Conservation (phyloP, 192 early-diverging fungal species). For the Phycomyces nitens region DNA sequence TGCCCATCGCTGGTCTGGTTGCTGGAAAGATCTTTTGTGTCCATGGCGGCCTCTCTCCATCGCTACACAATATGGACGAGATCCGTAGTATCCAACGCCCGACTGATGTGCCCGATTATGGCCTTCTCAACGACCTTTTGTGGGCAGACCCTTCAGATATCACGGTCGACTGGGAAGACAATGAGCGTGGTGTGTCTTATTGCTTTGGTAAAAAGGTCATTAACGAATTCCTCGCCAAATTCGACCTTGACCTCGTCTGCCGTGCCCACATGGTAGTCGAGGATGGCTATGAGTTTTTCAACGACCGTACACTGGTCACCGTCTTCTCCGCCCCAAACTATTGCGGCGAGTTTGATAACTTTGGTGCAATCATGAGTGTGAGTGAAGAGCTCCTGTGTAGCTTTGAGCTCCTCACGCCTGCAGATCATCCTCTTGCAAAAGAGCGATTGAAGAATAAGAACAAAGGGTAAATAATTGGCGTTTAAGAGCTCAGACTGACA, state of each 20-base stretch:
- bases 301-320: constrained; percentile 90
- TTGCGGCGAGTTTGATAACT: constrained; percentile 48
- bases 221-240: constrained; percentile 74
- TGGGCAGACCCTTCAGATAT: constrained; percentile 92
- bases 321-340: constrained; percentile 93
- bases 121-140: constrained; percentile 85
- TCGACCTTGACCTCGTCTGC: constrained; percentile 94
- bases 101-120: constrained; percentile 89
- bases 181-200: constrained; percentile 92
- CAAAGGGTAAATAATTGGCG: constrained; percentile 8
- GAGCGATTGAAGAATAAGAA: constrained; percentile 9
- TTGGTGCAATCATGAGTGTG: constrained; percentile 53
- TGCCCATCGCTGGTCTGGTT: constrained; percentile 92
- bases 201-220: constrained; percentile 89
- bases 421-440: constrained; percentile 27
- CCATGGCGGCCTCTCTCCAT: constrained; percentile 89
- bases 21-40: constrained; percentile 94
- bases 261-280: constrained; percentile 97
- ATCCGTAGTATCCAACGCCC: constrained; percentile 79
- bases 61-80: constrained; percentile 78
- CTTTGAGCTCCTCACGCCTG: constrained; percentile 52
- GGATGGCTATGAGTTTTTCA: constrained; percentile 99
- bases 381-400: constrained; percentile 79
- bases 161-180: constrained; percentile 82
- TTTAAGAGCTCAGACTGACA: no score